Evolutionary conservation across 2,329 filamentous ascomycete genomes (phyloP).

Genomic region (Sporothrix euskadiensis): DNA sequence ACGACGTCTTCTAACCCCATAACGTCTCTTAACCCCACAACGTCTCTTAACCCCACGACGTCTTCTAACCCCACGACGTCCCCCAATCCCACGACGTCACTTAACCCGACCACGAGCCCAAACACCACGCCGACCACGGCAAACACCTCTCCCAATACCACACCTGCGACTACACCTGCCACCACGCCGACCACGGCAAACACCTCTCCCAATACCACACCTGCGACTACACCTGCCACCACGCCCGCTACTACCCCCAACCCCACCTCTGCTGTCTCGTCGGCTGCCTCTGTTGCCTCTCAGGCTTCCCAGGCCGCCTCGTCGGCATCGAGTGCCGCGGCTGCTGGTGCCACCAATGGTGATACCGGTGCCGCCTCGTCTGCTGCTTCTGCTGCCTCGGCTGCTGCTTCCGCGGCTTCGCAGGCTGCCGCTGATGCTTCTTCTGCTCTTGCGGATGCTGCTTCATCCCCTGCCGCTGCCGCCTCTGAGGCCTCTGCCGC

Average conservation of each 20-base stretch:
- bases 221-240: not conserved
- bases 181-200: not conserved
- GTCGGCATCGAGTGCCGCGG: not conserved
- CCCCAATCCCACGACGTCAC: not conserved
- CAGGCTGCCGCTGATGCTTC: not conserved
- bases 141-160: not conserved
- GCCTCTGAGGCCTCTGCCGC: not conserved
- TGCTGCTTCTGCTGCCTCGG: not conserved
- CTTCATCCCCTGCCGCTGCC: not conserved
- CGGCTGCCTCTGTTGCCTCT: conserved; percentile 11
- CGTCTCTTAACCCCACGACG: not conserved
- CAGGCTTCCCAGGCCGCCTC: conserved; percentile 10
- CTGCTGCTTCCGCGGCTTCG: not conserved
- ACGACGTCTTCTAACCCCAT: not conserved
- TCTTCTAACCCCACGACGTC: not conserved
- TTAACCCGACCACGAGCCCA: not conserved
- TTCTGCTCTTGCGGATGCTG: not conserved
- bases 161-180: not conserved
- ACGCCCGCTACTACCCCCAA: not conserved
- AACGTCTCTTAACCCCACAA: not conserved
- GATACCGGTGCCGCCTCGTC: not conserved
- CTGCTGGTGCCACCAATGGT: not conserved
- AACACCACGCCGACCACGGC: not conserved
- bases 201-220: not conserved
- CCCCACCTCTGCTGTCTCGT: not conserved